These are phyloP conservation scores for Cucumis melo DNA, from an alignment of 306 rosid genomes.

Conservation along the genomic window DNA sequence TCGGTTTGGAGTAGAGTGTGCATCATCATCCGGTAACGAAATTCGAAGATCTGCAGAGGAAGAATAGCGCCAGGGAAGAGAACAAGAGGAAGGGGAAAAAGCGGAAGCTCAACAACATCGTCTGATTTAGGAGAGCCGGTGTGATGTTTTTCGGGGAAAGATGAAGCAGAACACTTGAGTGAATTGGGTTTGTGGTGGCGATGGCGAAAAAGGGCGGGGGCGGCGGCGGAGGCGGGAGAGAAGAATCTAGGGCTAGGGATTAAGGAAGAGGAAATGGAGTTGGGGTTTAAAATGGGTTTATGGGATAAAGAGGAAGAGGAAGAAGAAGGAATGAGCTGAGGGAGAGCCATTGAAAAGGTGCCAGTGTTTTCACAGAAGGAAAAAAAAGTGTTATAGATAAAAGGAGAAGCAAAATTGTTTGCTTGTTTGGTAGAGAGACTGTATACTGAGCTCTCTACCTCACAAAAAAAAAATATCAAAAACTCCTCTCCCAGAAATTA, in stretches of 20 bases:
- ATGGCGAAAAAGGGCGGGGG: slow-evolving; percentile 2
- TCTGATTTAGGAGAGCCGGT: slow-evolving; percentile 56
- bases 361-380: not conserved
- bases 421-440: not conserved
- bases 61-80: slow-evolving; percentile 95
- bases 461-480: not conserved
- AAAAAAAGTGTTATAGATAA: not conserved
- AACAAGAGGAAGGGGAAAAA: slow-evolving; percentile 77
- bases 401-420: not conserved
- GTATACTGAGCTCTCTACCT: not conserved
- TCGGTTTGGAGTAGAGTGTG: slow-evolving; percentile 93
- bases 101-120: slow-evolving; percentile 81
- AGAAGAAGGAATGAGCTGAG: slow-evolving; percentile 60
- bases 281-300: slow-evolving; percentile 45
- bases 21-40: slow-evolving; percentile 98
- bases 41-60: slow-evolving; percentile 95
- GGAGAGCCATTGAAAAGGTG: slow-evolving; percentile 48
- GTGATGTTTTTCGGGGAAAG: slow-evolving; percentile 74
- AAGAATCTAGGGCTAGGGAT: slow-evolving; percentile 30
- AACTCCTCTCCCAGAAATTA: not conserved
- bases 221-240: slow-evolving; percentile 7
- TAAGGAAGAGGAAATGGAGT: slow-evolving; percentile 12
- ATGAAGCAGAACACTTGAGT: slow-evolving; percentile 68
- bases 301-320: slow-evolving; percentile 36
- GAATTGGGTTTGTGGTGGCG: slow-evolving; percentile 22